Evolutionary conservation across 1,139 yeast genomes (phyloP).

Genomic region (Yamadazyma taylorii): DNA sequence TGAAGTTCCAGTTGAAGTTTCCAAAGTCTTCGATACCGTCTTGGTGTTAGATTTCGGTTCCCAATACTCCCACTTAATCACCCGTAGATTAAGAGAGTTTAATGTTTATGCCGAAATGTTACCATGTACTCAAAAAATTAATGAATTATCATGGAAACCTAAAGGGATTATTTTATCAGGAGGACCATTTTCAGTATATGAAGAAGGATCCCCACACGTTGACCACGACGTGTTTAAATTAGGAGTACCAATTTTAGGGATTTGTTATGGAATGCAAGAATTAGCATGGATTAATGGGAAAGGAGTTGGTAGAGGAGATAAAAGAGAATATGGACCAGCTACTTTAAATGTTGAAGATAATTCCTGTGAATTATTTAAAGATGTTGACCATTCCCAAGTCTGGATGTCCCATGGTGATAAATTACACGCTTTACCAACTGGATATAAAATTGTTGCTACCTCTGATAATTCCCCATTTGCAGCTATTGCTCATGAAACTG

Average conservation of each 20-base stretch:
- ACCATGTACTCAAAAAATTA: constrained; percentile 96
- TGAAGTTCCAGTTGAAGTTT: constrained; percentile 59
- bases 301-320: constrained; percentile 94
- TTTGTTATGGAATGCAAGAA: constrained; percentile 99
- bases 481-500: constrained; percentile 77
- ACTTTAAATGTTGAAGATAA: constrained; percentile 73
- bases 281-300: constrained; percentile 97
- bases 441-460: constrained; percentile 86
- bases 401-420: constrained; percentile 99
- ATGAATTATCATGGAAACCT: constrained; percentile 91
- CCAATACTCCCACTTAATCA: constrained; percentile 94
- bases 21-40: constrained; percentile 91
- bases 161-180: constrained; percentile 96
- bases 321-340: constrained; percentile 98
- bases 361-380: constrained; percentile 73
- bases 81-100: constrained; percentile 97
- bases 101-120: constrained; percentile 98
- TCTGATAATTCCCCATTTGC: constrained; percentile 95
- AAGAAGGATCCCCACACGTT: constrained; percentile 94
- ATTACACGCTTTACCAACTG: constrained; percentile 84
- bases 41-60: constrained; percentile 98
- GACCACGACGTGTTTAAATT: constrained; percentile 91
- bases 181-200: constrained; percentile 97
- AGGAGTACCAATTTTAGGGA: constrained; percentile 92
- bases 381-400: constrained; percentile 88